These are phyloP conservation scores for Epicoccum nigrum DNA, from an alignment of 2,329 filamentous ascomycete genomes.

Conservation along the genomic window DNA sequence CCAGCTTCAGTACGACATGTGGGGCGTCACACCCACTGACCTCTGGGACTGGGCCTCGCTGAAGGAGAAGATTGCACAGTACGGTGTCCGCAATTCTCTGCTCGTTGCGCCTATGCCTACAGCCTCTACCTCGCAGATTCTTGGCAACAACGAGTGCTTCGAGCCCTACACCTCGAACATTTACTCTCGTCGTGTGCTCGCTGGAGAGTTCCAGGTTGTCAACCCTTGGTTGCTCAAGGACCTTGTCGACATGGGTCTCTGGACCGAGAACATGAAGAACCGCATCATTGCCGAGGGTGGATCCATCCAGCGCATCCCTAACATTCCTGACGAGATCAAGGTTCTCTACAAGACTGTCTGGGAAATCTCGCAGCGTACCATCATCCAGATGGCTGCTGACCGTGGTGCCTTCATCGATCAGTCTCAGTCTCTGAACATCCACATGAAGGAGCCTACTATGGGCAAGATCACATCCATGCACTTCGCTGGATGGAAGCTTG, in stretches of 20 bases:
- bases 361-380: slow-evolving; percentile 96
- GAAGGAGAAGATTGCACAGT: slow-evolving; percentile 88
- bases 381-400: slow-evolving; percentile 97
- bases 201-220: slow-evolving; percentile 98
- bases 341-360: slow-evolving; percentile 98
- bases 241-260: slow-evolving; percentile 94
- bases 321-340: slow-evolving; percentile 95
- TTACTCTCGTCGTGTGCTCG: slow-evolving; percentile 96
- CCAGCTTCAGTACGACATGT: slow-evolving; percentile 98
- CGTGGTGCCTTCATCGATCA: slow-evolving; percentile 99
- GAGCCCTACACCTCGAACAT: slow-evolving; percentile 99
- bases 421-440: slow-evolving; percentile 98
- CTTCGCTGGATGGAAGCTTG: slow-evolving; percentile 98
- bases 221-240: slow-evolving; percentile 99
- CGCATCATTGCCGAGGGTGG: slow-evolving; percentile 97
- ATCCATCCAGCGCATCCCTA: slow-evolving; percentile 95
- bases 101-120: slow-evolving; percentile 98
- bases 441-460: slow-evolving; percentile 99
- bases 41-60: slow-evolving; percentile 95
- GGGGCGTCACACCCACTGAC: slow-evolving; percentile 89
- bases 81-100: slow-evolving; percentile 94
- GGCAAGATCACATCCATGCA: slow-evolving; percentile 99
- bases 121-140: slow-evolving; percentile 94
- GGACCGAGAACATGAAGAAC: slow-evolving; percentile 99
- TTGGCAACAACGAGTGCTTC: slow-evolving; percentile 99